Percentiles rank a stretch among this genome's conserved stretches.
Conservation (phyloP, 2,329 filamentous ascomycete species). For the Colletotrichum navitas region DNA sequence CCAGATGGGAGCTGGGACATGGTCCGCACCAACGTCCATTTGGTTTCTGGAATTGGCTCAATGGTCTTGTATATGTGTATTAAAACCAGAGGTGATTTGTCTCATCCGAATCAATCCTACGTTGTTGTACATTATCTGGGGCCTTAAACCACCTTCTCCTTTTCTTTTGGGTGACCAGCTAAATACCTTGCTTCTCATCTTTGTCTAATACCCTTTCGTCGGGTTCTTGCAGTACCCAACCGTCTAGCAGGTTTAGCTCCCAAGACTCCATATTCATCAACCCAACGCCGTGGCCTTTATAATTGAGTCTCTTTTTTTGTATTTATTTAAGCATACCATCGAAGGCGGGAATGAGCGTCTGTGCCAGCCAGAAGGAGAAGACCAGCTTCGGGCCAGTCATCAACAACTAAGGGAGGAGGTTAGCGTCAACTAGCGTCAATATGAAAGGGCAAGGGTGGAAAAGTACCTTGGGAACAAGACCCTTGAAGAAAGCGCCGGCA, state of each 20-base stretch:
- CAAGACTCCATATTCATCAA: conserved; percentile 42
- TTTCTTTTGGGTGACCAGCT: conserved; percentile 8
- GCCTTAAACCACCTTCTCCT: conserved; percentile 24
- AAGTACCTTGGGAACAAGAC: conserved; percentile 85
- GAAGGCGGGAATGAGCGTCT: conserved; percentile 96
- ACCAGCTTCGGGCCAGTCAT: conserved; percentile 99
- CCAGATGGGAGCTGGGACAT: background rate
- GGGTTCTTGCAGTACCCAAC: conserved; percentile 24
- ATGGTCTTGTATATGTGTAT: conserved; percentile 26
- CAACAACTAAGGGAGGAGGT: conserved; percentile 70
- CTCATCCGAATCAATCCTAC: conserved; percentile 34
- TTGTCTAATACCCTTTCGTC: conserved; percentile 20
- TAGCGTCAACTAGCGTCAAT: conserved; percentile 37
- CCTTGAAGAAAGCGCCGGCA: conserved; percentile 93
- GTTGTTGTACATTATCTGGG: conserved; percentile 40
- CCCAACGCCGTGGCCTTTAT: conserved; percentile 38
- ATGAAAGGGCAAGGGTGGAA: background rate
- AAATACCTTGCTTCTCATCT: conserved; percentile 22
- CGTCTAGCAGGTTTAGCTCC: conserved; percentile 54
- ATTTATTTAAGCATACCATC: conserved; percentile 62
- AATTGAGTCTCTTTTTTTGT: conserved; percentile 23
- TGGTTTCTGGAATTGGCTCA: background rate
- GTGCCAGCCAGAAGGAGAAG: conserved; percentile 99
- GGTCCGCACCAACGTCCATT: background rate
- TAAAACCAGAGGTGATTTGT: conserved; percentile 37